Evolutionary conservation across 1,284 basidiomycete genomes (phyloP).

Genomic region (Cryptococcus sp.): DNA sequence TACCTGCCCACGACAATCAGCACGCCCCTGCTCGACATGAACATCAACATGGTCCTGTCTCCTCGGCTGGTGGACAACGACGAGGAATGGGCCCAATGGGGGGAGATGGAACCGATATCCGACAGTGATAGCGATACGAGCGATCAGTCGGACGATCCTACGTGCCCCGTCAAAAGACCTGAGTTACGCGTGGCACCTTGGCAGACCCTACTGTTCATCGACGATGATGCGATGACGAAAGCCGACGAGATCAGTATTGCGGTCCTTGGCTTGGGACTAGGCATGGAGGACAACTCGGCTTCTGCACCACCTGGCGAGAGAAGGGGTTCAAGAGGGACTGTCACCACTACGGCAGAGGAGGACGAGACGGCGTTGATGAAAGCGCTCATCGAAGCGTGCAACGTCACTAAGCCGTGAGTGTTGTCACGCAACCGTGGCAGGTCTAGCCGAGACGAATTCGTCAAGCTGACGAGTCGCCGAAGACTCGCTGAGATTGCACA

Average conservation of each 20-base stretch:
- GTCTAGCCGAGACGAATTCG: background rate
- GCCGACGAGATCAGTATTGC: slow-evolving; percentile 27
- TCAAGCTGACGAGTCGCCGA: slow-evolving; percentile 1
- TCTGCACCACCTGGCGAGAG: slow-evolving; percentile 11
- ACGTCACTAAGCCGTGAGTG: slow-evolving; percentile 57
- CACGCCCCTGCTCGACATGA: slow-evolving; percentile 70
- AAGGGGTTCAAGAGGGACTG: slow-evolving; percentile 28
- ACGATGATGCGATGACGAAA: slow-evolving; percentile 30
- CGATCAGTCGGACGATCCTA: slow-evolving; percentile 57
- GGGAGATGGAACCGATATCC: slow-evolving; percentile 57
- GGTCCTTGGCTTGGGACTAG: slow-evolving; percentile 26
- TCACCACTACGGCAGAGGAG: slow-evolving; percentile 54
- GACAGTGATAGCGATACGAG: slow-evolving; percentile 55
- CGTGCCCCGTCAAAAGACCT: slow-evolving; percentile 37
- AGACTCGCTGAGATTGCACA: slow-evolving; percentile 86
- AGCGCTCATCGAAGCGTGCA: slow-evolving; percentile 63
- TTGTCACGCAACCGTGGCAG: background rate
- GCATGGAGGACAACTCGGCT: slow-evolving; percentile 5
- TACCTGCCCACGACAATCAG: slow-evolving; percentile 65
- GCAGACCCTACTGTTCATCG: slow-evolving; percentile 80
- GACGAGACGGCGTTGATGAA: slow-evolving; percentile 62
- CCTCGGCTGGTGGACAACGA: slow-evolving; percentile 63
- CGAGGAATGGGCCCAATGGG: slow-evolving; percentile 58
- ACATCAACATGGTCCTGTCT: slow-evolving; percentile 77
- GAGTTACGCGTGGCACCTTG: slow-evolving; percentile 69